Base-by-base conservation (phyloP, 257 asterid genomes). In the Scutellaria minor region DNA sequence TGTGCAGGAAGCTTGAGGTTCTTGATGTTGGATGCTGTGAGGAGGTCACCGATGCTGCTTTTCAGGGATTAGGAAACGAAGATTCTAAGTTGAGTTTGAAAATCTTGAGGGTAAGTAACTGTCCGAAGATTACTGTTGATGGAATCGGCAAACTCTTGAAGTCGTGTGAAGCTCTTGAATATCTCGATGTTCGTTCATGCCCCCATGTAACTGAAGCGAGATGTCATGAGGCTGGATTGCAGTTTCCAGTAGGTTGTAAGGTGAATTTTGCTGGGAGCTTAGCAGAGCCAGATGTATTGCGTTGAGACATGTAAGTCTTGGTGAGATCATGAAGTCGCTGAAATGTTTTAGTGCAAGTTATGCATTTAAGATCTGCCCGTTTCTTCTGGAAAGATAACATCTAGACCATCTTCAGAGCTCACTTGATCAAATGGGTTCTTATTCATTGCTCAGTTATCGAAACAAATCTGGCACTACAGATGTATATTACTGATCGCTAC, bases 1-100 rank as follows among this genome's bases (percentile, higher is more conserved):
- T 82, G 27, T 94, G 99, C 81, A 72, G 57, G 78, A 85, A 87
- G 77, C 95, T 94, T 11, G 99, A 91, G 90, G 85, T 88, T 72
- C 95, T 94, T 37, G 97, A 91, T 70, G 84, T 94, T 63, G 96
- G 96, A 7, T 94, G 95, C 82, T 94, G 99, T 68, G 99, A 94
- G 82, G 90, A 88, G 79, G 74, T 89, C 46, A 85, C 90, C 1
- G 99, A 94, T 80, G 89, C 83, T 59, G 97, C 97, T 51, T 94
- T 94, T 71, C 86, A 72, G 74, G 86, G 88, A 47, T 71, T 91
- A 51, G 95, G 88, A 56, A 77, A 62, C 24, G 88, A 80, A 42
- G 75, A 73, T 66, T 51, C 52, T 40, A 82, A 83, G 79, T 79
- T 80, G 79, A 80, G 75, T 42, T 75, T 94, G 86, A 89, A 83